Evolutionary conservation across 2,329 filamentous ascomycete genomes (phyloP).

Genomic region (Neonectria faginata): DNA sequence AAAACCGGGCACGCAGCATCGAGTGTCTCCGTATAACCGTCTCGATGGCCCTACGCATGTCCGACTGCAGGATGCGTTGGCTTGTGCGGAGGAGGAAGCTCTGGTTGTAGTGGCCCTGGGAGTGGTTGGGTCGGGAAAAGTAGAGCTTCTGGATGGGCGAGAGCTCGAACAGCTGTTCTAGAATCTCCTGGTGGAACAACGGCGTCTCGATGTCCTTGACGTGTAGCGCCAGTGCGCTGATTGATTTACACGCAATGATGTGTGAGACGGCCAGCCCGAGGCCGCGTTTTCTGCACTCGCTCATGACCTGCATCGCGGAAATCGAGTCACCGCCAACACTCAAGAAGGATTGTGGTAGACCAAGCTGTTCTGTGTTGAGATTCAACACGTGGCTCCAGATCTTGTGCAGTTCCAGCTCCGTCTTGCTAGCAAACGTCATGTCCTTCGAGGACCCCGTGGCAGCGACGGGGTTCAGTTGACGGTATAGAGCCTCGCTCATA

Average conservation of each 20-base stretch:
- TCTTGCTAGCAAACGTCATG: constrained; percentile 10
- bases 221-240: constrained; percentile 26
- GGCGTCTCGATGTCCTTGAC: constrained; percentile 31
- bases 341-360: constrained; percentile 3
- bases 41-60: constrained; percentile 30
- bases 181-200: not conserved
- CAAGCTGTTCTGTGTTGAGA: constrained; percentile 37
- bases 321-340: not conserved
- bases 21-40: constrained; percentile 28
- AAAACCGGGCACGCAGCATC: constrained; percentile 37
- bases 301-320: constrained; percentile 6
- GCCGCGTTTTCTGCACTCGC: constrained; percentile 44
- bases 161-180: constrained; percentile 23
- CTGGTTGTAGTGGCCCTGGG: constrained; percentile 38
- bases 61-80: not conserved
- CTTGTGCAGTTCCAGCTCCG: constrained; percentile 27
- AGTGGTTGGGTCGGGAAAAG: constrained; percentile 29
- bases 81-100: constrained; percentile 37
- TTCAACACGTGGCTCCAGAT: constrained; percentile 37
- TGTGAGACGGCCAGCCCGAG: constrained; percentile 46
- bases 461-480: constrained; percentile 29
- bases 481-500: constrained; percentile 30
- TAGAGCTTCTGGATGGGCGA: constrained; percentile 40
- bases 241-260: constrained; percentile 45
- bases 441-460: not conserved